phyloP scores from a whole-genome alignment of 2,329 filamentous ascomycete species.

The Venturia asperata region DNA sequence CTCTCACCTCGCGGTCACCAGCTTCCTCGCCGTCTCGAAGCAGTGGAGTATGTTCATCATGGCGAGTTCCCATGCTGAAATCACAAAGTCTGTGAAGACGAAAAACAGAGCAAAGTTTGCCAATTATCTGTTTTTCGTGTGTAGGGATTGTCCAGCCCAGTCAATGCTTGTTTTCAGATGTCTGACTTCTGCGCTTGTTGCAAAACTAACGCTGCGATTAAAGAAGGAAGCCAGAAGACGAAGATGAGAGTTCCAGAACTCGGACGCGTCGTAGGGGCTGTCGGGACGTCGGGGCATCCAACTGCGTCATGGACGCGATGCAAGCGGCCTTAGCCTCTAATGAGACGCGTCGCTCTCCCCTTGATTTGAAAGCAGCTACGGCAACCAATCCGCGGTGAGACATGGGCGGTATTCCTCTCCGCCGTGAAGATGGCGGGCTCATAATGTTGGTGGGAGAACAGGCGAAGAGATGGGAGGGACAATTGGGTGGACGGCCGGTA shows the following conservation, averaged over 20 bases:
- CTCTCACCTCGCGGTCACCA: conserved; percentile 29
- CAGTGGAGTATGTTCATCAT: conserved; percentile 36
- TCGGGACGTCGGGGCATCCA: neutral
- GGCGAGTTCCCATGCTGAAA: neutral
- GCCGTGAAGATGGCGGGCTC: too few species aligned
- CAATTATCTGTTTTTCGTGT: too few species aligned
- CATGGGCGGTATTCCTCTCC: too few species aligned
- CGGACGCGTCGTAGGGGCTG: neutral
- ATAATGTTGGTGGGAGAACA: too few species aligned
- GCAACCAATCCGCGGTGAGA: neutral
- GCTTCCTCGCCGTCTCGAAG: conserved; percentile 32
- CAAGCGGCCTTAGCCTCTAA: conserved; percentile 6
- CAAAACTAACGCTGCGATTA: neutral
- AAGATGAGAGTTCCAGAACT: neutral
- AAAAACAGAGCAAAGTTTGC: neutral
- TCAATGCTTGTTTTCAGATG: too few species aligned
- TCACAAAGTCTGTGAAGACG: neutral
- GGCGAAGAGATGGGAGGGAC: too few species aligned
- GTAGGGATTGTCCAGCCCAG: too few species aligned
- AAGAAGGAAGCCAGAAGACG: neutral
- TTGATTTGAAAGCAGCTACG: neutral
- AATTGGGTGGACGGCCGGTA: too few species aligned
- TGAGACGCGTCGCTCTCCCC: neutral
- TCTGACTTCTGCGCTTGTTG: too few species aligned
- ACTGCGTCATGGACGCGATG: conserved; percentile 12